Base-by-base conservation (phyloP, 768 basidiomycete species). In the Auricularia cornea region DNA sequence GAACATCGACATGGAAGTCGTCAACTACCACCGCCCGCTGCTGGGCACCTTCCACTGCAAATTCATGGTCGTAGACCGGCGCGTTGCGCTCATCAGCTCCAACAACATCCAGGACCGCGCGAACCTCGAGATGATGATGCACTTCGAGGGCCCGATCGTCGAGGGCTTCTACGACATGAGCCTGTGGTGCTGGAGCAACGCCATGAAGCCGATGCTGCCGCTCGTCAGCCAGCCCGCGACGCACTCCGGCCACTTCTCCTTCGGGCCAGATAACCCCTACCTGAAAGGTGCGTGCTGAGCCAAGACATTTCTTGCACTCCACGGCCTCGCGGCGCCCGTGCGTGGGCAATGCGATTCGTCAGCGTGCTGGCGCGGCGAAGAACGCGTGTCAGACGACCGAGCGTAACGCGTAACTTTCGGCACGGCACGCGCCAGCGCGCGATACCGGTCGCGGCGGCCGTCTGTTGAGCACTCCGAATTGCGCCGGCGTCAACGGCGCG, bases 31-130 rank as follows among this genome's bases (percentile, higher is more conserved):
- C 65, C 75, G 80, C 40, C 82, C 83, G 3, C 65, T 85, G 26
- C 71, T 85, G 2, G 86, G 87, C 14, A 89, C 87, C 0, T 89
- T 88, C 72, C 88, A 90, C 67, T 81, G 83, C 56, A 89, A 89
- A 69, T 88, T 83, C 68, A 77, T 88, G 74, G 75, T 89, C 51
- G 83, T 88, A 1, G 88, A 90, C 70, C 77, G 86, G n/a, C 83
- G 82, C 67, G 75, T 87, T 38, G 87, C 84, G 1, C 72, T 87
- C 61, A 72, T 89, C 61, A 84, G 85, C 70, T 82, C 80, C 59
- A 88, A 88, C 73, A 89, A 89, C 62, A 85, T 89, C 44, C 86
- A 87, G 72, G 81, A 84, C 66, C 77, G 80, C 23, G 74, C 77
- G 6, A 80, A 81, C 67, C 66, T 79, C 64, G 80, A 84, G 72